Evolutionary conservation across 176 grass and related monocot genomes (phyloP).

Genomic region (Elymus sibiricus): DNA sequence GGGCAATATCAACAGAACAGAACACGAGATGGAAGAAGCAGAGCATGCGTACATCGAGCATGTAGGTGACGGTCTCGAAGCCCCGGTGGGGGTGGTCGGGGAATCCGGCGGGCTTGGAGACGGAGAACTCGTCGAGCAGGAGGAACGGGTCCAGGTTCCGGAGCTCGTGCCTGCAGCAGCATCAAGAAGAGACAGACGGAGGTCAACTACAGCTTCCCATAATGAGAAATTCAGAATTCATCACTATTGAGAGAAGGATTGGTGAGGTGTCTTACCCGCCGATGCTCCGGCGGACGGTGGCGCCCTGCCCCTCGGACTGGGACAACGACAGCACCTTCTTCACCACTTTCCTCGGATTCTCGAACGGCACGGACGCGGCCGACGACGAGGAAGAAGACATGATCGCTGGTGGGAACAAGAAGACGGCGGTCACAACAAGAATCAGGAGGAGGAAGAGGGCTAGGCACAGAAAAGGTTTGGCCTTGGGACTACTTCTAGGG

Average conservation of each 20-base stretch:
- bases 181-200: not conserved
- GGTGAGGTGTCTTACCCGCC: constrained; percentile 44
- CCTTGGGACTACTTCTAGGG: not conserved
- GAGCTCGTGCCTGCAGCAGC: constrained; percentile 51
- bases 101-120: constrained; percentile 73
- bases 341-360: constrained; percentile 55
- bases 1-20: not conserved
- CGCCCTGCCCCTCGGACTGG: constrained; percentile 72
- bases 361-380: not conserved
- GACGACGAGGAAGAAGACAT: constrained; percentile 21
- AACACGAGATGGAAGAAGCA: not conserved
- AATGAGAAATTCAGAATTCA: not conserved
- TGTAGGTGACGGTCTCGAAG: constrained; percentile 90
- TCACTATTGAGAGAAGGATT: not conserved
- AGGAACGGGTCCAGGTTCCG: constrained; percentile 77
- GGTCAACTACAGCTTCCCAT: not conserved
- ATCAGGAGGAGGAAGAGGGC: not conserved
- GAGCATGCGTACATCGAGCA: constrained; percentile 44
- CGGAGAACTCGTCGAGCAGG: constrained; percentile 71
- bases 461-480: not conserved
- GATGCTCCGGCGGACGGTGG: constrained; percentile 80
- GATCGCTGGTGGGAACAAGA: constrained; percentile 6
- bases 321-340: constrained; percentile 67
- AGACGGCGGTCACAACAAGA: not conserved
- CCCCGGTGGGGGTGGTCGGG: constrained; percentile 86